phyloP scores from a whole-genome alignment of 345 rosid genomes.

The Hibiscus syriacus region DNA sequence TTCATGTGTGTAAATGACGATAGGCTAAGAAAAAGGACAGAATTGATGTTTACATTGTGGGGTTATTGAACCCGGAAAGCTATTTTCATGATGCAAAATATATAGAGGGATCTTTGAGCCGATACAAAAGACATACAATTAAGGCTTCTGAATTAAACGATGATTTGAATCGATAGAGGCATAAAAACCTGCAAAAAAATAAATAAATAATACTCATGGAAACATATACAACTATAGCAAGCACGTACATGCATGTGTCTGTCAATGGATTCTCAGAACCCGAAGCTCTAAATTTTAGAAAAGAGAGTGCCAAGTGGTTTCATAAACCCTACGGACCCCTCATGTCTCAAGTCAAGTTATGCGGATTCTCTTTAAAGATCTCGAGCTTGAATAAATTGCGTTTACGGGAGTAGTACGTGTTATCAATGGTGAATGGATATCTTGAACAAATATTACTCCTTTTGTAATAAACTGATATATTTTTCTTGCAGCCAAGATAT shows the following conservation, averaged over 20 bases:
- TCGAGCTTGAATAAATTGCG: no score
- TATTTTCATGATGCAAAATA: background rate
- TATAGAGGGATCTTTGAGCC: background rate
- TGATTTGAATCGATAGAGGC: background rate
- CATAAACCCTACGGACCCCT: no score
- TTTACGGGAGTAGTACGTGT: no score
- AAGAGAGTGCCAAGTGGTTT: no score
- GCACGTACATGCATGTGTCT: slow-evolving; percentile 9
- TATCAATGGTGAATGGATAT: no score
- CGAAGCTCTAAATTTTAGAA: background rate
- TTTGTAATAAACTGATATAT: no score
- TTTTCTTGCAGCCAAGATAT: background rate
- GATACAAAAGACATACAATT: background rate
- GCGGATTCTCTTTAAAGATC: no score
- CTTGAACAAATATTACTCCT: no score
- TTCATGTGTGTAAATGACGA: background rate
- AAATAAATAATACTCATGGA: background rate
- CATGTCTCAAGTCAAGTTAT: no score
- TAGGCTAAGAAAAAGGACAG: background rate
- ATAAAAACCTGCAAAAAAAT: background rate
- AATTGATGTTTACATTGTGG: background rate
- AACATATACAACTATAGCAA: background rate
- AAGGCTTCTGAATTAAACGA: background rate
- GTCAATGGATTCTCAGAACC: background rate
- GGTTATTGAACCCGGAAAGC: background rate